A percentile compares a stretch with the other conserved stretches of the same genome.
Evolutionary conservation across 2,329 filamentous ascomycete genomes (phyloP).

Genomic region (Mycosphaerella arachidis): DNA sequence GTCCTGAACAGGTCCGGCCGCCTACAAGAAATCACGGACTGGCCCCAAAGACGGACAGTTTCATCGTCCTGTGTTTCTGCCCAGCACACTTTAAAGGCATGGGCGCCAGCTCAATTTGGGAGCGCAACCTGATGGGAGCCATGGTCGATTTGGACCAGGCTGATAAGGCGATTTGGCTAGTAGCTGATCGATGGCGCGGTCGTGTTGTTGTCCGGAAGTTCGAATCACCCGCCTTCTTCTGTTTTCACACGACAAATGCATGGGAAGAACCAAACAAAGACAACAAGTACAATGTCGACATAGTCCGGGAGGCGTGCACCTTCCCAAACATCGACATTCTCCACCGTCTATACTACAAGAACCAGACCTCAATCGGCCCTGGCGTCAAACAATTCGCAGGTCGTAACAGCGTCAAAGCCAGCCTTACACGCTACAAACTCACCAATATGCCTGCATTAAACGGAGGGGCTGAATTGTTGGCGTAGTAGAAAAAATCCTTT

Average conservation of each 20-base stretch:
- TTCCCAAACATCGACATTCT: constrained; percentile 64
- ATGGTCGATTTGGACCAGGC: constrained; percentile 59
- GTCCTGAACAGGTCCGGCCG: constrained; percentile 70
- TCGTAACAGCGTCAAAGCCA: background rate
- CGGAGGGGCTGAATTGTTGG: background rate
- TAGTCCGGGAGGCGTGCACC: constrained; percentile 62
- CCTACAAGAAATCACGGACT: constrained; percentile 51
- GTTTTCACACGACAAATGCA: constrained; percentile 75
- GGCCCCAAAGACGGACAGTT: constrained; percentile 58
- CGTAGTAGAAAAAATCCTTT: constrained; percentile 43
- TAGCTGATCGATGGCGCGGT: constrained; percentile 62
- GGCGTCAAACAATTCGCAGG: constrained; percentile 10
- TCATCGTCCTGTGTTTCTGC: constrained; percentile 70
- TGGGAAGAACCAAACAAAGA: constrained; percentile 55
- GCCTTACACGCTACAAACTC: constrained; percentile 9
- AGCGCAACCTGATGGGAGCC: constrained; percentile 64
- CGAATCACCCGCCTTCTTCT: constrained; percentile 65
- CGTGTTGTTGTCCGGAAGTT: constrained; percentile 66
- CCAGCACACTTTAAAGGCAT: constrained; percentile 55
- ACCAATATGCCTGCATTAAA: background rate
- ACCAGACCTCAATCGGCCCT: constrained; percentile 55
- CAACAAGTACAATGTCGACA: constrained; percentile 40
- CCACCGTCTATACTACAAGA: constrained; percentile 64
- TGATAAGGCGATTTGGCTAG: constrained; percentile 62
- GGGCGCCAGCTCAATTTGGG: constrained; percentile 60